These are phyloP conservation scores for Garcia nutans DNA, from an alignment of 345 rosid species.

Conservation along the genomic window DNA sequence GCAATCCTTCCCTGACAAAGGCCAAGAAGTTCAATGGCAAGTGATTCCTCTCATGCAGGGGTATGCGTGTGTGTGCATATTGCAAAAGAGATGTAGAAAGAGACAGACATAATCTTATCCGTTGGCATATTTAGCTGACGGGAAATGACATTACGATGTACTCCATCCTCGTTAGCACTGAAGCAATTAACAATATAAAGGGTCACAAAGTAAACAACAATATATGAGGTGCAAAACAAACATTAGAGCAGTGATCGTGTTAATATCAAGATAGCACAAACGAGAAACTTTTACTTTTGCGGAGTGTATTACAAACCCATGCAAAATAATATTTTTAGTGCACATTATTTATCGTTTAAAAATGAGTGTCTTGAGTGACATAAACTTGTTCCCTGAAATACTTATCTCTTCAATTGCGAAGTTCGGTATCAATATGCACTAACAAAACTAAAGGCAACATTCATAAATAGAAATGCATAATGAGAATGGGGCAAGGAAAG, in stretches of 20 bases:
- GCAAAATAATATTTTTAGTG: no score
- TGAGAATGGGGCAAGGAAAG: no score
- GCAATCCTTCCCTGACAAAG: conserved; percentile 64
- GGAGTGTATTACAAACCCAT: not conserved
- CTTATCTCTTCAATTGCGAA: not conserved
- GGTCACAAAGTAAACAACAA: not conserved
- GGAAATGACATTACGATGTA: conserved; percentile 51
- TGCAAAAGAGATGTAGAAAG: conserved; percentile 22
- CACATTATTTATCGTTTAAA: no score
- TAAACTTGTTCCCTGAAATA: not conserved
- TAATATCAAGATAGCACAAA: no score
- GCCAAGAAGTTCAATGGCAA: conserved; percentile 1
- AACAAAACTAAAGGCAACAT: not conserved
- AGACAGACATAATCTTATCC: conserved; percentile 58
- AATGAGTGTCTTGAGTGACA: not conserved
- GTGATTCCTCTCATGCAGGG: not conserved
- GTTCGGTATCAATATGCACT: no score
- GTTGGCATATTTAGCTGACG: conserved; percentile 54
- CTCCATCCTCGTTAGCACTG: conserved; percentile 66
- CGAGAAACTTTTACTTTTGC: no score
- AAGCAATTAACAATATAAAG: conserved; percentile 2
- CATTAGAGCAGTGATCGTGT: not conserved
- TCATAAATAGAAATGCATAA: not conserved
- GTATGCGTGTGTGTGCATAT: not conserved
- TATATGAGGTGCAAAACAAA: not conserved